A percentile compares a stretch with the other conserved stretches of the same genome.
These are phyloP conservation scores for Moniliophthora roreri DNA, from an alignment of 1,284 basidiomycete species.

Conservation along the genomic window DNA sequence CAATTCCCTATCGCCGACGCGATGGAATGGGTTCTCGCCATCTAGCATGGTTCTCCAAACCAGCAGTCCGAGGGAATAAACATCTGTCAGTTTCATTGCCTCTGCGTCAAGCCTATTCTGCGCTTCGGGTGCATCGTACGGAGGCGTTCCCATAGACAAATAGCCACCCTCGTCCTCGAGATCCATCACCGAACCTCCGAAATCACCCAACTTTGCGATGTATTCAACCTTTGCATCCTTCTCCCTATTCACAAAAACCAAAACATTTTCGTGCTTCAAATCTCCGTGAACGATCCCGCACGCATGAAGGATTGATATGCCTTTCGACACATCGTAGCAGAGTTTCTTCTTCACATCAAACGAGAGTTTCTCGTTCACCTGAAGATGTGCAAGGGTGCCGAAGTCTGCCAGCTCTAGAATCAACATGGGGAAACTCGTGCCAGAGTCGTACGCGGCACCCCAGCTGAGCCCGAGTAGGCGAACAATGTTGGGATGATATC, in stretches of 20 bases:
- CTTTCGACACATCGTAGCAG: conserved; percentile 11
- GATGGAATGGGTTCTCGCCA: conserved; percentile 5
- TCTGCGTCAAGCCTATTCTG: background rate
- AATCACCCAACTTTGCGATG: conserved; percentile 11
- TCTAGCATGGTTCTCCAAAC: conserved; percentile 10
- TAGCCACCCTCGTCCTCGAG: background rate
- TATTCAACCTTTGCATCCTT: conserved; percentile 2
- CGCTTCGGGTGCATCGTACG: conserved; percentile 11
- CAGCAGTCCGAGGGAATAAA: conserved; percentile 11
- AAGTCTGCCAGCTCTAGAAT: conserved; percentile 10
- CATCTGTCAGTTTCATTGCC: conserved; percentile 9
- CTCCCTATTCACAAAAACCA: conserved; percentile 5
- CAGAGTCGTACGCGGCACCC: conserved; percentile 1
- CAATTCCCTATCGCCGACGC: background rate
- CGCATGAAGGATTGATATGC: conserved; percentile 11
- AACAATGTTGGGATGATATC: conserved; percentile 15
- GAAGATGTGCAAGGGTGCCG: conserved; percentile 9
- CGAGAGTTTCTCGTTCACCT: conserved; percentile 1
- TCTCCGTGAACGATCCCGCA: conserved; percentile 13
- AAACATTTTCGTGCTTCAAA: conserved; percentile 13
- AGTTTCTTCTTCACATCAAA: conserved; percentile 10
- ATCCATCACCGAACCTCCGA: conserved; percentile 13
- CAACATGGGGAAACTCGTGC: conserved; percentile 6
- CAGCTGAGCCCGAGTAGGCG: conserved; percentile 11
- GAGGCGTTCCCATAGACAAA: conserved; percentile 2